Percentiles rank a stretch among this genome's conserved stretches.
phyloP scores from a whole-genome alignment of 2,329 filamentous ascomycete species.

The Ophidiomyces ophidiicola region DNA sequence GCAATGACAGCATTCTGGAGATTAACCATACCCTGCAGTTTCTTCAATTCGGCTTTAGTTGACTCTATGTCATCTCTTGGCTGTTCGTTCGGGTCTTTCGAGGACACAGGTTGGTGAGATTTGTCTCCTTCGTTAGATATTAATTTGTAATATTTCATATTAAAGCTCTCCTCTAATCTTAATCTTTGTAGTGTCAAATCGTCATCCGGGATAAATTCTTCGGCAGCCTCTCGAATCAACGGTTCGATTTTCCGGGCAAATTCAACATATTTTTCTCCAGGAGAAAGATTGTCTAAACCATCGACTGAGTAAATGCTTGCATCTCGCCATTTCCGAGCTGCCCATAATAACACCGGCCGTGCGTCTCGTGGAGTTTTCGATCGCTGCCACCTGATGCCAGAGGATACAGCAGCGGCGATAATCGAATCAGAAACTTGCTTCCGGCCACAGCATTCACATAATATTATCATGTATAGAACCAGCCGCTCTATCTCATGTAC shows the following conservation, averaged over 20 bases:
- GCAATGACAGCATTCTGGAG: constrained; percentile 6
- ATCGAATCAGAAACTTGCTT: constrained; percentile 23
- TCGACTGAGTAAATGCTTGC: constrained; percentile 10
- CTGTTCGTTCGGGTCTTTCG: background rate
- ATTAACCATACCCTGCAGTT: constrained; percentile 5
- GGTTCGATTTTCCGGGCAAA: constrained; percentile 25
- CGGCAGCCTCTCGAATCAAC: constrained; percentile 15
- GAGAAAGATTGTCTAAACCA: constrained; percentile 15
- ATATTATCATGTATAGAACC: constrained; percentile 29
- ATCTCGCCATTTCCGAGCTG: constrained; percentile 10
- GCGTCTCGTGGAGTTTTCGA: background rate
- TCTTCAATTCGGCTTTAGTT: constrained; percentile 6
- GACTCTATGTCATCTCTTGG: constrained; percentile 2
- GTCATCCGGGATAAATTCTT: constrained; percentile 9
- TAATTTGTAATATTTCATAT: constrained; percentile 10
- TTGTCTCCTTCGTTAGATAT: constrained; percentile 3
- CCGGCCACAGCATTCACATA: constrained; percentile 28
- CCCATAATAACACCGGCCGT: constrained; percentile 7
- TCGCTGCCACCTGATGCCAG: constrained; percentile 21
- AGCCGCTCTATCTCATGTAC: constrained; percentile 23
- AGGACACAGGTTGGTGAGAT: background rate
- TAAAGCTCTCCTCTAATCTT: constrained; percentile 8
- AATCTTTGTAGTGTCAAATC: constrained; percentile 8
- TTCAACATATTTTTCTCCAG: constrained; percentile 25
- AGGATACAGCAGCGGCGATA: constrained; percentile 26